These are phyloP conservation scores for Aspergillus sergii DNA, from an alignment of 2,329 filamentous ascomycete genomes.

Conservation along the genomic window DNA sequence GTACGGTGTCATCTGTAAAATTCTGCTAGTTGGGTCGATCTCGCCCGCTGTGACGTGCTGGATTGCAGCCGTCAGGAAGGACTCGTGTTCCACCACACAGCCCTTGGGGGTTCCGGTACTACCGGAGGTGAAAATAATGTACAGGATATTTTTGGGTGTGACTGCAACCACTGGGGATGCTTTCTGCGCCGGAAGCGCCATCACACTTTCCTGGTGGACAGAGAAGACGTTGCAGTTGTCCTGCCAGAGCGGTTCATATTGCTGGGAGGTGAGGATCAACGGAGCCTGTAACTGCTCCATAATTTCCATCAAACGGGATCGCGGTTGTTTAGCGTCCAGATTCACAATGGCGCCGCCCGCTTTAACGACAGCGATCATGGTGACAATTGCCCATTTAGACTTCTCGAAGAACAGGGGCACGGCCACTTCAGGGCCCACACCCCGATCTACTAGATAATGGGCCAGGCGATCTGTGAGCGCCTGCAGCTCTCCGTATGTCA, in stretches of 20 bases:
- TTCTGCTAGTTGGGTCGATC: conserved; percentile 28
- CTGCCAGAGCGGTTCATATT: not conserved
- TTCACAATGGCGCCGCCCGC: conserved; percentile 33
- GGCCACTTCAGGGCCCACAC: conserved; percentile 25
- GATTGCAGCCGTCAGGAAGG: conserved; percentile 12
- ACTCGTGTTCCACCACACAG: conserved; percentile 72
- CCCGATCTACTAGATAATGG: conserved; percentile 24
- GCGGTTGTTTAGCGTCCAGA: conserved; percentile 32
- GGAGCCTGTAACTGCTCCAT: conserved; percentile 13
- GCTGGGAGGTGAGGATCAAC: conserved; percentile 18
- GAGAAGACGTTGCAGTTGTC: not conserved
- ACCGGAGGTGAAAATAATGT: conserved; percentile 76
- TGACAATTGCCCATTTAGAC: conserved; percentile 31
- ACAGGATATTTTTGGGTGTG: conserved; percentile 49
- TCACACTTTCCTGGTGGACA: not conserved
- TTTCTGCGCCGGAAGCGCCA: not conserved
- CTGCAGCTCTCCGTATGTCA: conserved; percentile 31
- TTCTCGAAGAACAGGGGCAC: conserved; percentile 34
- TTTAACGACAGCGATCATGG: conserved; percentile 34
- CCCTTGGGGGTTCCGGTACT: conserved; percentile 87
- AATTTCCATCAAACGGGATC: conserved; percentile 4
- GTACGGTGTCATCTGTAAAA: conserved; percentile 48
- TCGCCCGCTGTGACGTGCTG: conserved; percentile 20
- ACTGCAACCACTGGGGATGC: not conserved
- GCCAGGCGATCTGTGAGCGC: conserved; percentile 20